Evolutionary conservation across 441 rosid genomes (phyloP).

Genomic region (Theobroma grandiflorum): DNA sequence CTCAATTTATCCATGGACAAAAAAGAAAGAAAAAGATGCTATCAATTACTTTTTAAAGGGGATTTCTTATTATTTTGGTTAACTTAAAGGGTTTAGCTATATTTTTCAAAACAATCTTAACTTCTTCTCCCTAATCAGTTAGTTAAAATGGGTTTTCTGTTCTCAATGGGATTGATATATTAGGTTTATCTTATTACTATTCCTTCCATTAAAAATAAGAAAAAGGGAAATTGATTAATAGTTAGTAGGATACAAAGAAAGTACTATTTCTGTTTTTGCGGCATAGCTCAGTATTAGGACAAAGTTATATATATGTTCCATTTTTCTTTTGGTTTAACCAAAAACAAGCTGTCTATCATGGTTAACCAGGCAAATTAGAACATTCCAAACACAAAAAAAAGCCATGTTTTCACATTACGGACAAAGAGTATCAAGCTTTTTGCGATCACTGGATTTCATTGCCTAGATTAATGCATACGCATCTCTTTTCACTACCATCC

Average conservation of each 20-base stretch:
- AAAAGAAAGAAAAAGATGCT: not conserved
- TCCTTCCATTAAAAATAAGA: too few species aligned
- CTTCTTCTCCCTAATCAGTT: not conserved
- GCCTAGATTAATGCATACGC: slow-evolving; percentile 27
- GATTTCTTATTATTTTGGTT: not conserved
- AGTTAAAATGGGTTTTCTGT: not conserved
- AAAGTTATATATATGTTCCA: not conserved
- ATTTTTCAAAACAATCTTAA: too few species aligned
- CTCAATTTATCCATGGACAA: not conserved
- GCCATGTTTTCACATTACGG: not conserved
- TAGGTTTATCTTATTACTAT: too few species aligned
- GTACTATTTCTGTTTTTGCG: not conserved
- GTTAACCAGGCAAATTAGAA: not conserved
- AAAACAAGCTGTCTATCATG: not conserved
- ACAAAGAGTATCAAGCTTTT: slow-evolving; percentile 17
- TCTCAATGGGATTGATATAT: not conserved
- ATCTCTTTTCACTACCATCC: not conserved
- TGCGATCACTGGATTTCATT: slow-evolving; percentile 1
- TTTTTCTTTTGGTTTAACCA: not conserved
- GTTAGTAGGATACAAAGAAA: too few species aligned
- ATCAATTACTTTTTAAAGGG: not conserved
- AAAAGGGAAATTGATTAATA: too few species aligned
- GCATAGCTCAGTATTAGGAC: not conserved
- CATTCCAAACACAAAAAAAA: not conserved
- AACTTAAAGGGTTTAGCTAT: not conserved